phyloP scores from a whole-genome alignment of 2,329 filamentous ascomycete genomes.

The Xylogone sp. region DNA sequence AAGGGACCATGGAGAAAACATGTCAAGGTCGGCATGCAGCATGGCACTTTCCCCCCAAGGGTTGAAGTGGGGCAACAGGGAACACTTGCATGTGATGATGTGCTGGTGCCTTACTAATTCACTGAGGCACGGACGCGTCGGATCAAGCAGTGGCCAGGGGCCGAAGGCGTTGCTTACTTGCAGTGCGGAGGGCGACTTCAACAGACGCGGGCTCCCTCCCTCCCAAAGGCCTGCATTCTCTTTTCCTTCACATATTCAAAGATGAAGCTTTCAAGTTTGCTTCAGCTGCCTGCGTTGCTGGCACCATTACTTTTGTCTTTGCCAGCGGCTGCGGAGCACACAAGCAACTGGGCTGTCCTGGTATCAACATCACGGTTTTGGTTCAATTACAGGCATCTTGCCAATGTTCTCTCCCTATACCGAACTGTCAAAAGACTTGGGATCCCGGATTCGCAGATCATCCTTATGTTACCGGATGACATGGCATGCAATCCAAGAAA shows the following conservation, averaged over 20 bases:
- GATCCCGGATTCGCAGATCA: conserved; percentile 97
- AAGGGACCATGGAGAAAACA: background rate
- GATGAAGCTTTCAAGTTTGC: conserved; percentile 48
- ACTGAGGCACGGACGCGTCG: no score
- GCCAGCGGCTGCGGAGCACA: conserved; percentile 64
- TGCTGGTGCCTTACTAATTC: no score
- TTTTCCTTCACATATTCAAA: conserved; percentile 8
- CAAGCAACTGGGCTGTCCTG: conserved; percentile 98
- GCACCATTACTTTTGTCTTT: conserved; percentile 41
- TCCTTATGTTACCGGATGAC: conserved; percentile 99
- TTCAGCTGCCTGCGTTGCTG: conserved; percentile 39
- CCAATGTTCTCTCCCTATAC: conserved; percentile 96
- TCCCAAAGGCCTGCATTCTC: background rate
- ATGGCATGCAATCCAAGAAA: conserved; percentile 99
- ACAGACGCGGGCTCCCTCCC: background rate
- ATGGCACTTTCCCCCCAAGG: background rate
- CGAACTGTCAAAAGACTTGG: conserved; percentile 96
- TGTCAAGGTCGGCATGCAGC: background rate
- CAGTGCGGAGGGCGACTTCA: background rate
- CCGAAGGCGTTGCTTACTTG: no score
- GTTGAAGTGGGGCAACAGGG: background rate
- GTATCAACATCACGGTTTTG: conserved; percentile 98
- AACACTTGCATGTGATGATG: background rate
- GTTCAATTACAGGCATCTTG: conserved; percentile 99
- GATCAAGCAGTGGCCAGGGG: no score